phyloP scores from a whole-genome alignment of 23 red algal species.

The Chondrus crispus region DNA sequence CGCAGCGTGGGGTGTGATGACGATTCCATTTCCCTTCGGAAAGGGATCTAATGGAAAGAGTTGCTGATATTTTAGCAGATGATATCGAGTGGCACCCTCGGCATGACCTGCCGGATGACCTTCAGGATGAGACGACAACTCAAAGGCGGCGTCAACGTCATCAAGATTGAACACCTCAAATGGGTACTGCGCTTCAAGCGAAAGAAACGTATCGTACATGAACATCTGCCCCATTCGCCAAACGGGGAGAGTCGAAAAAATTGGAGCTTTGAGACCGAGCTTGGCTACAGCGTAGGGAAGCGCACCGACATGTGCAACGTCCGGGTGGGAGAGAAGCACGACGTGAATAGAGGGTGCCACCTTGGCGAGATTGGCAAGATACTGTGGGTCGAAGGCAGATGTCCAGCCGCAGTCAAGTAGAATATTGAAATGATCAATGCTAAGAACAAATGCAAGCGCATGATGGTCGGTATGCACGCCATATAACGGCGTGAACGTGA shows the following conservation, averaged over 20 bases:
- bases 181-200: slow-evolving; percentile 33
- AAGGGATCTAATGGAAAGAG: slow-evolving; percentile 35
- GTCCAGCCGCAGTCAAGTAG: slow-evolving; percentile 97
- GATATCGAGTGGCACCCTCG: slow-evolving; percentile 9
- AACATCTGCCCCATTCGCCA: slow-evolving; percentile 96
- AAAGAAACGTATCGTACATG: slow-evolving; percentile 88
- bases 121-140: slow-evolving; percentile 9
- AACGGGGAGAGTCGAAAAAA: slow-evolving; percentile 86
- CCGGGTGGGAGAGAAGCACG: slow-evolving; percentile 87
- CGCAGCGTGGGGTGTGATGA: slow-evolving; percentile 83
- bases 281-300: slow-evolving; percentile 81
- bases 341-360: slow-evolving; percentile 81
- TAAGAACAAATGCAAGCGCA: slow-evolving; percentile 69
- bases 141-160: slow-evolving; percentile 95
- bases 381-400: slow-evolving; percentile 48
- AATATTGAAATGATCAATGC: slow-evolving; percentile 84
- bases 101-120: background rate
- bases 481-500: slow-evolving; percentile 89
- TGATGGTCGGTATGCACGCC: slow-evolving; percentile 64
- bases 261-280: slow-evolving; percentile 59
- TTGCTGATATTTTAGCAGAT: slow-evolving; percentile 97
- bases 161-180: slow-evolving; percentile 85
- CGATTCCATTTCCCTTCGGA: slow-evolving; percentile 48
- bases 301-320: slow-evolving; percentile 88
- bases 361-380: slow-evolving; percentile 21